Percentiles rank a stretch among this genome's conserved stretches.
phyloP scores from a whole-genome alignment of 305 asterid species.

The Plantago coronopus region DNA sequence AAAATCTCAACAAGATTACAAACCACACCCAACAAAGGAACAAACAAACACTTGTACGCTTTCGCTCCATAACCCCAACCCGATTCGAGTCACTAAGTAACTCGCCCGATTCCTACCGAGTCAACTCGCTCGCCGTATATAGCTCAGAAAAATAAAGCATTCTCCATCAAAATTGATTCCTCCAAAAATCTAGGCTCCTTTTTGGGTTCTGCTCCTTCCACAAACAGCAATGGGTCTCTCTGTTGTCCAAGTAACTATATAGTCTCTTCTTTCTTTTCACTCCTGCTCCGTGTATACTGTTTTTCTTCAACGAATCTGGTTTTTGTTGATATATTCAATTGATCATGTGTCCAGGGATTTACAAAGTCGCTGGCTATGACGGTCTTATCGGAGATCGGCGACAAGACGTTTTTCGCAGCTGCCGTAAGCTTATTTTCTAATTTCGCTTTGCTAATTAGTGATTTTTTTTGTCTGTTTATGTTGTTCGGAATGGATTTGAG shows the following conservation, averaged over 20 bases:
- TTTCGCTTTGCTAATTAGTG: neutral
- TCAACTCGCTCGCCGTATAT: neutral
- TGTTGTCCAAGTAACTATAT: slow-evolving; percentile 52
- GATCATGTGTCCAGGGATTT: slow-evolving; percentile 51
- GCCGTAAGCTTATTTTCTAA: slow-evolving; percentile 52
- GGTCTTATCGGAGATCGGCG: slow-evolving; percentile 90
- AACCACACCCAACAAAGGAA: no score
- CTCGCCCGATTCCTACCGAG: slow-evolving; percentile 4
- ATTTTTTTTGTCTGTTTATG: neutral
- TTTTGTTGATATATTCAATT: neutral
- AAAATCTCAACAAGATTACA: no score
- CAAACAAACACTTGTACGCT: no score
- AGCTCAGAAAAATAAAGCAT: neutral
- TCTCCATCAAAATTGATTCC: slow-evolving; percentile 13
- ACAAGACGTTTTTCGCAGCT: slow-evolving; percentile 94
- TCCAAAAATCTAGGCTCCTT: slow-evolving; percentile 30
- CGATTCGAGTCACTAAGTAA: neutral
- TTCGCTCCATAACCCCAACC: neutral
- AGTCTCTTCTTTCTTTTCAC: slow-evolving; percentile 9
- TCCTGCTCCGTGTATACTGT: neutral
- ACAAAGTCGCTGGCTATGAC: slow-evolving; percentile 95
- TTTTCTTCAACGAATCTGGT: slow-evolving; percentile 5
- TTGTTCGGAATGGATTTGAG: neutral
- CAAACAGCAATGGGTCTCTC: slow-evolving; percentile 51
- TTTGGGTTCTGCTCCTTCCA: slow-evolving; percentile 10